Evolutionary conservation across 1,139 yeast genomes (phyloP).

Genomic region (Suhomyces coccinellae): DNA sequence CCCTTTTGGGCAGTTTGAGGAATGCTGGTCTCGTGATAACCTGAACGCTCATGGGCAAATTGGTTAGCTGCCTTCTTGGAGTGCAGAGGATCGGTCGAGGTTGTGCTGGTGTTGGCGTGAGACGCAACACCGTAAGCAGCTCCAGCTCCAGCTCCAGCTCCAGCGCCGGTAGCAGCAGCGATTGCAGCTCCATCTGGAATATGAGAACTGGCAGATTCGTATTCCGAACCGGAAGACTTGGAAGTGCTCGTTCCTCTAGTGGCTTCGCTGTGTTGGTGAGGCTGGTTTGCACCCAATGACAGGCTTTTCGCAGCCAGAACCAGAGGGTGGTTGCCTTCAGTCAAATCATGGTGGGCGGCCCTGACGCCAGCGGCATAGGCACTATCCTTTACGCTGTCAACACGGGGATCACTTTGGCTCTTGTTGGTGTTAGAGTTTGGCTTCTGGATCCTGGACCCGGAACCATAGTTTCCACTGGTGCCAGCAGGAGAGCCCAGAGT

Average conservation of each 20-base stretch:
- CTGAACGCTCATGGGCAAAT: constrained; percentile 3
- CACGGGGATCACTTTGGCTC: constrained; percentile 9
- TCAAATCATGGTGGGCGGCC: constrained; percentile 15
- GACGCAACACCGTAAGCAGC: not conserved
- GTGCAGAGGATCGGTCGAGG: not conserved
- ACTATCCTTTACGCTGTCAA: constrained; percentile 14
- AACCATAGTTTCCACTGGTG: constrained; percentile 30
- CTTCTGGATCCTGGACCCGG: constrained; percentile 29
- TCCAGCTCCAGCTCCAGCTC: constrained; percentile 14
- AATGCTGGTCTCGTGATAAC: not conserved
- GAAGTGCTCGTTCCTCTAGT: constrained; percentile 28
- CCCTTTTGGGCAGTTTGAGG: not conserved
- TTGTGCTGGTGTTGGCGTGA: not conserved
- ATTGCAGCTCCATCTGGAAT: constrained; percentile 1
- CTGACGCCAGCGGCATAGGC: constrained; percentile 22
- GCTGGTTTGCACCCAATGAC: constrained; percentile 3
- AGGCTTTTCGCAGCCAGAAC: constrained; percentile 8
- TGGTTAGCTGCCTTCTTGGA: constrained; percentile 1
- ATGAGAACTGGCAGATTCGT: too few species aligned
- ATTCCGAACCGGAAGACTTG: constrained; percentile 24
- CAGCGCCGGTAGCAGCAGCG: constrained; percentile 7
- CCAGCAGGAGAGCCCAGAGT: constrained; percentile 16
- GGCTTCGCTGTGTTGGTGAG: constrained; percentile 21
- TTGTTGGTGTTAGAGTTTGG: constrained; percentile 27
- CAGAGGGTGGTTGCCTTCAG: not conserved